These are phyloP conservation scores for Talaromyces adpressus DNA, from an alignment of 495 filamentous ascomycete species.

Conservation along the genomic window DNA sequence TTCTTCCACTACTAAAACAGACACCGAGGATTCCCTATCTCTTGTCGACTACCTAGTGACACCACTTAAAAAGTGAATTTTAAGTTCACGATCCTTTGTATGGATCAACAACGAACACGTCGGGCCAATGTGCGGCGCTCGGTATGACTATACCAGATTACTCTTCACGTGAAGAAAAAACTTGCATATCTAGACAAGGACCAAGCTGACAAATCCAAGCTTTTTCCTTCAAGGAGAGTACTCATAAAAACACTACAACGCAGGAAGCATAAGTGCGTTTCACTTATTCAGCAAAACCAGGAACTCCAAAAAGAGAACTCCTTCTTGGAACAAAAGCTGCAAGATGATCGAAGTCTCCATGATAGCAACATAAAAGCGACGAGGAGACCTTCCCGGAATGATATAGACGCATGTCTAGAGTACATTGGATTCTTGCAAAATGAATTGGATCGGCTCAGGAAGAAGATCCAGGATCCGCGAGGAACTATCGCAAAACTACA, in stretches of 20 bases:
- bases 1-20: background rate
- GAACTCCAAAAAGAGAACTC: background rate
- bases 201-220: background rate
- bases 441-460: too few relatives aligned
- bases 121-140: background rate
- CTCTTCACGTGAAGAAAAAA: background rate
- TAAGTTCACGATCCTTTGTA: background rate
- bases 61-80: background rate
- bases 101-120: background rate
- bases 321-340: background rate
- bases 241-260: background rate
- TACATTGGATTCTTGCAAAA: background rate
- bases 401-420: background rate
- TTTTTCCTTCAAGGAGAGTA: background rate
- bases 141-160: background rate
- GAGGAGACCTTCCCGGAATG: too few relatives aligned
- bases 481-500: too few relatives aligned
- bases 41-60: background rate
- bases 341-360: background rate
- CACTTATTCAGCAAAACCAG: background rate
- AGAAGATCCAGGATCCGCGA: too few relatives aligned
- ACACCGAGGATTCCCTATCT: background rate
- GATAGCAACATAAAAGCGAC: too few relatives aligned
- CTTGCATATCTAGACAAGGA: background rate
- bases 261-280: background rate